Evolutionary conservation across 805 yeast genomes (phyloP).

Genomic region (Cyberlindnera subsufficiens): DNA sequence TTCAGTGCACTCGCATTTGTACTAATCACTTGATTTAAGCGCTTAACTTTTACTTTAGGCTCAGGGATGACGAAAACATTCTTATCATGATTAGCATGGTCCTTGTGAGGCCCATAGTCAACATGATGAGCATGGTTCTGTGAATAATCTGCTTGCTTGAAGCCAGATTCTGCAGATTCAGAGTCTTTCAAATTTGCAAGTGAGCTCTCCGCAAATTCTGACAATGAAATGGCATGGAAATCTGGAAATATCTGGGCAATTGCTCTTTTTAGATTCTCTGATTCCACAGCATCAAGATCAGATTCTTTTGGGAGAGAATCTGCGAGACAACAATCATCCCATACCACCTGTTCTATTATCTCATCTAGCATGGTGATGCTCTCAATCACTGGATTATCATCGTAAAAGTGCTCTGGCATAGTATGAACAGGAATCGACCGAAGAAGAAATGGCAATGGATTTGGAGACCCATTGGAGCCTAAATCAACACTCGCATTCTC

Average conservation of each 20-base stretch:
- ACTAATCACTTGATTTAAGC: conserved; percentile 34
- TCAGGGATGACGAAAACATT: conserved; percentile 29
- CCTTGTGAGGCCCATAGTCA: conserved; percentile 3
- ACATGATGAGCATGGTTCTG: not conserved
- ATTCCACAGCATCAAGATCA: conserved; percentile 3
- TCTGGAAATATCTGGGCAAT: conserved; percentile 25
- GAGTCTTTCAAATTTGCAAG: not conserved
- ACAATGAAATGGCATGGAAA: conserved; percentile 14
- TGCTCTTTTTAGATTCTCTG: conserved; percentile 19
- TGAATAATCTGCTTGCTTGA: conserved; percentile 11
- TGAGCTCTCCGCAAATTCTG: conserved; percentile 15
- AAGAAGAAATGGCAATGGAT: conserved; percentile 62
- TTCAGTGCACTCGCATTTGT: conserved; percentile 42
- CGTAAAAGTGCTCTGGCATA: conserved; percentile 49
- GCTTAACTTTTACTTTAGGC: conserved; percentile 29
- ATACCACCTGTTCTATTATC: conserved; percentile 21
- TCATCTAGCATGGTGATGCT: conserved; percentile 26
- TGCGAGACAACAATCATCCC: conserved; percentile 20
- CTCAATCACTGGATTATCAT: conserved; percentile 29
- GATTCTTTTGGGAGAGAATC: conserved; percentile 8
- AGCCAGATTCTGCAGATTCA: conserved; percentile 17
- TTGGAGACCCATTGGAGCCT: conserved; percentile 41
- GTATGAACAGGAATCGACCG: conserved; percentile 58
- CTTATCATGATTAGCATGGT: conserved; percentile 1
- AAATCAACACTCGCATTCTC: conserved; percentile 1